Conservation (phyloP, 257 asterid genomes). For the Ophiorrhiza pumila region DNA sequence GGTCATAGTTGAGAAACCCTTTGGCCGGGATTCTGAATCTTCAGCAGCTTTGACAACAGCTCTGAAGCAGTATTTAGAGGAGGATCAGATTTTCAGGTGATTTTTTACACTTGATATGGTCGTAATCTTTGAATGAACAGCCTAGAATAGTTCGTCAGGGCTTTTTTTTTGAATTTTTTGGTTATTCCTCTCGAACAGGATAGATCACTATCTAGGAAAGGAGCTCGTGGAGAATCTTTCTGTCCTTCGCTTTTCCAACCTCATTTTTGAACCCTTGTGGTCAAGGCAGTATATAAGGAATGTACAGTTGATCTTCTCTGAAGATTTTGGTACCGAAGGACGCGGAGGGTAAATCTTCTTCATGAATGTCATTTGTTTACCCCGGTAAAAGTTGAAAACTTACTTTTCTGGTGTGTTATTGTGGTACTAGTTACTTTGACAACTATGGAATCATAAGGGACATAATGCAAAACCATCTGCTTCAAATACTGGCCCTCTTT, state of each 20-base stretch:
- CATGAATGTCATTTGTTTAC: conserved; percentile 10
- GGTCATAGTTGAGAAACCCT: conserved; percentile 97
- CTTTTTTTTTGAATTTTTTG: background rate
- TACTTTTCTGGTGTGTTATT: conserved; percentile 15
- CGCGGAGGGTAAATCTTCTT: conserved; percentile 81
- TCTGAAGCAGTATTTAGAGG: conserved; percentile 78
- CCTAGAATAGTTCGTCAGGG: background rate
- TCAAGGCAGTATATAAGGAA: conserved; percentile 93
- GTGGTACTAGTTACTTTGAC: conserved; percentile 72
- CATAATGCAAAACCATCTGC: conserved; percentile 97
- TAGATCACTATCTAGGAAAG: conserved; percentile 97
- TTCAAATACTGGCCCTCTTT: conserved; percentile 91
- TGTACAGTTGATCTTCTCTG: conserved; percentile 92
- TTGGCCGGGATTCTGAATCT: conserved; percentile 93
- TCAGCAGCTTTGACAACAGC: conserved; percentile 87
- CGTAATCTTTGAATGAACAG: conserved; percentile 4
- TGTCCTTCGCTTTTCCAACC: conserved; percentile 90
- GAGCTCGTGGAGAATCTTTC: conserved; percentile 98
- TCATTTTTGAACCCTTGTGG: conserved; percentile 93
- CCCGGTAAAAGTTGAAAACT: background rate
- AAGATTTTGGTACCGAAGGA: conserved; percentile 98
- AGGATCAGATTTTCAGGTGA: conserved; percentile 92
- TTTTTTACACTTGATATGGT: background rate
- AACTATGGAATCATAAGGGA: conserved; percentile 91
- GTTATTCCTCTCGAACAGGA: conserved; percentile 44